phyloP scores from a whole-genome alignment of 495 filamentous ascomycete genomes.

The Glarea lozoyensis region DNA sequence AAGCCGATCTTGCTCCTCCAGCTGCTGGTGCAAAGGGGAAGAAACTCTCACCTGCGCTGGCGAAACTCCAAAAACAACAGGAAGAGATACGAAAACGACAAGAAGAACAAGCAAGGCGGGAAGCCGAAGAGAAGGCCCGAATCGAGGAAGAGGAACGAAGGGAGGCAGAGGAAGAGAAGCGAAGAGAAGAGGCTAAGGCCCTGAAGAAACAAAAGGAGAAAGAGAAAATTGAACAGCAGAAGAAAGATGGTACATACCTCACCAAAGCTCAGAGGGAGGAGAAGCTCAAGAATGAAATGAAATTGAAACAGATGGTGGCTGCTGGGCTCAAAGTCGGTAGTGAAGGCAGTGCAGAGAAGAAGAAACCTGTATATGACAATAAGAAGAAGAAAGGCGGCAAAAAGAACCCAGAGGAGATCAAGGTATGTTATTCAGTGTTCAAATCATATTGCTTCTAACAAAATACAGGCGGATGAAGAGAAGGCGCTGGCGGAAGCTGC shows the following conservation, averaged over 20 bases:
- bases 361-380: conserved; percentile 66
- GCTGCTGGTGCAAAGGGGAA: conserved; percentile 70
- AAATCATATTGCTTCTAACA: conserved; percentile 4
- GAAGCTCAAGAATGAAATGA: conserved; percentile 71
- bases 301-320: conserved; percentile 89
- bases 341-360: conserved; percentile 49
- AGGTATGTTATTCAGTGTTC: conserved; percentile 10
- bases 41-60: conserved; percentile 76
- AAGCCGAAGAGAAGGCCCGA: conserved; percentile 66
- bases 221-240: conserved; percentile 89
- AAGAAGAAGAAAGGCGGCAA: conserved; percentile 62
- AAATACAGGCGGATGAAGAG: conserved; percentile 52
- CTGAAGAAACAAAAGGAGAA: conserved; percentile 92
- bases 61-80: conserved; percentile 85
- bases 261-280: conserved; percentile 91
- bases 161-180: conserved; percentile 68
- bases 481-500: conserved; percentile 63
- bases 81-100: conserved; percentile 64
- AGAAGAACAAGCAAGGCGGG: conserved; percentile 62
- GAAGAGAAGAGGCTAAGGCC: conserved; percentile 63
- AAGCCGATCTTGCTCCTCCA: conserved; percentile 23
- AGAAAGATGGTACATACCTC: conserved; percentile 89
- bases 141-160: conserved; percentile 58
- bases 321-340: conserved; percentile 78
- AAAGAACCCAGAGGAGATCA: conserved; percentile 60